Evolutionary conservation across 495 filamentous ascomycete species (phyloP).

Genomic region (Tuber magnatum): DNA sequence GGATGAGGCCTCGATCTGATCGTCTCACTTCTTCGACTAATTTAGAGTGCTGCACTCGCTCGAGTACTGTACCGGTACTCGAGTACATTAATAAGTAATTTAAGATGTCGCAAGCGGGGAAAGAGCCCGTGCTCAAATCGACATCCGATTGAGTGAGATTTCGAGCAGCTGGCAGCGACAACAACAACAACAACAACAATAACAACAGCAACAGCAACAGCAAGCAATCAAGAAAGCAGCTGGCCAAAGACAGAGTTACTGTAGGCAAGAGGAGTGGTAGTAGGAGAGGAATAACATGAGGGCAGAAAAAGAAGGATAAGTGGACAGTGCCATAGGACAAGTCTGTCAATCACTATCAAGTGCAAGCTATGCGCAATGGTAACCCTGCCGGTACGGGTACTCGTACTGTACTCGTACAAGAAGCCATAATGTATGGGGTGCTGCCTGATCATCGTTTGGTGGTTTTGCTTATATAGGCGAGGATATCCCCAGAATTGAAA

Average conservation of each 20-base stretch:
- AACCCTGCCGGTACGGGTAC: neutral
- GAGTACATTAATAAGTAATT: slow-evolving; percentile 10
- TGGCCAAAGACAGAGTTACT: neutral
- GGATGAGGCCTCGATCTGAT: slow-evolving; percentile 32
- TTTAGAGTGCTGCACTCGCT: slow-evolving; percentile 12
- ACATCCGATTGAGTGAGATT: slow-evolving; percentile 33
- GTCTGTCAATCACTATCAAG: neutral
- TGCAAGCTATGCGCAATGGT: neutral
- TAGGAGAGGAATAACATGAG: neutral
- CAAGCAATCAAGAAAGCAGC: neutral
- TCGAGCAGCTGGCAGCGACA: neutral
- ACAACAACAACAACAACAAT: no score
- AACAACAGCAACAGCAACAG: no score
- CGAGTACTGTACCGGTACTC: no score
- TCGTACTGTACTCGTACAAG: neutral
- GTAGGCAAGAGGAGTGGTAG: neutral
- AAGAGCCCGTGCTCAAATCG: slow-evolving; percentile 33
- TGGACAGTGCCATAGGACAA: neutral
- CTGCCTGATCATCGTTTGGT: no score
- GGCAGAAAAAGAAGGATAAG: neutral
- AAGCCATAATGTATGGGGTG: no score
- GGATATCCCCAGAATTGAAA: neutral
- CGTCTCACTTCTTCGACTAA: slow-evolving; percentile 21
- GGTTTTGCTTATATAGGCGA: no score
- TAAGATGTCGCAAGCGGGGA: slow-evolving; percentile 38